Percentiles rank a stretch among this genome's conserved stretches.
Conservation (phyloP, 345 rosid species). For the Eucalyptus decipiens region DNA sequence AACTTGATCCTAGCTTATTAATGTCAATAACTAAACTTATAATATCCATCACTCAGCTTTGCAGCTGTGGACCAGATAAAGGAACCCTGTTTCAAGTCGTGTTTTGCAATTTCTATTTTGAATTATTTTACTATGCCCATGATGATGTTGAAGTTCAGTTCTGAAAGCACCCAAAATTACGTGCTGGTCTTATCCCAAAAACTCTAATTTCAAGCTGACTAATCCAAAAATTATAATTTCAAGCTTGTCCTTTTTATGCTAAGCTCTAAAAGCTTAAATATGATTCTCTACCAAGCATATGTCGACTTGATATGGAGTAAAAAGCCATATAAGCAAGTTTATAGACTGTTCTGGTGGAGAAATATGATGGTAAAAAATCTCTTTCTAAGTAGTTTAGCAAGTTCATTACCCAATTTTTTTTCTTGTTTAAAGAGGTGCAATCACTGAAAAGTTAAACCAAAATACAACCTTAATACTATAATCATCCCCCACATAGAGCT, state of each 20-base stretch:
- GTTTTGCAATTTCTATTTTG: not conserved
- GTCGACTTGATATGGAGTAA: not conserved
- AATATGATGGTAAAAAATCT: not conserved
- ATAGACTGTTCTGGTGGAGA: not conserved
- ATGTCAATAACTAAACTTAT: not conserved
- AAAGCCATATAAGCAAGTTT: not conserved
- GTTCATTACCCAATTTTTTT: not conserved
- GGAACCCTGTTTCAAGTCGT: not conserved
- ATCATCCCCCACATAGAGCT: not conserved
- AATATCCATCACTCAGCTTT: not conserved
- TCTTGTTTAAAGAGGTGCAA: not conserved
- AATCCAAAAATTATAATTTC: not conserved
- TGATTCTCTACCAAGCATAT: not conserved
- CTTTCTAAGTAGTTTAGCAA: not conserved
- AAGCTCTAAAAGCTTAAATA: not conserved
- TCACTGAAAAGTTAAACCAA: not conserved
- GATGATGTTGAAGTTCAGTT: not conserved
- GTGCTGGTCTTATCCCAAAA: not conserved
- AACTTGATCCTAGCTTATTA: not conserved
- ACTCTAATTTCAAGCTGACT: not conserved
- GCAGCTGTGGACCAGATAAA: not conserved
- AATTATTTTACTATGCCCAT: not conserved
- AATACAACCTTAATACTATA: not conserved
- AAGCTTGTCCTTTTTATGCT: not conserved
- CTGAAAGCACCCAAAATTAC: not conserved